Conservation (phyloP, 2,329 filamentous ascomycete species). For the Arthrobotrys musiformis region DNA sequence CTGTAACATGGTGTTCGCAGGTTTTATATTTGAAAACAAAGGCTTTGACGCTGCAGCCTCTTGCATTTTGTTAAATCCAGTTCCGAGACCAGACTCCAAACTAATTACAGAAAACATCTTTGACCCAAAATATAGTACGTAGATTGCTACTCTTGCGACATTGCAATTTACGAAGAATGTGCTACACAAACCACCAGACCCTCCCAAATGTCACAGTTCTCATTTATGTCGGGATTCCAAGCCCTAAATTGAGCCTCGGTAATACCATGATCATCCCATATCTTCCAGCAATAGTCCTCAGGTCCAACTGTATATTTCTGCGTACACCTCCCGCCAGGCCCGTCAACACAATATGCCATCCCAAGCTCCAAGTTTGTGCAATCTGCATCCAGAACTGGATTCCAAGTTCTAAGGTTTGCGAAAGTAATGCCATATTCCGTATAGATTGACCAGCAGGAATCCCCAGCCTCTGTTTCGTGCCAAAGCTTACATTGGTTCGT, state of each 20-base stretch:
- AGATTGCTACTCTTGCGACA: background rate
- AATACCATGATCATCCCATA: constrained; percentile 14
- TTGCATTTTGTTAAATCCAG: no score
- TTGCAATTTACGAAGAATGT: background rate
- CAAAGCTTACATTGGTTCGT: constrained; percentile 1
- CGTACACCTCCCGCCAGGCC: background rate
- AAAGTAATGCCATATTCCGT: background rate
- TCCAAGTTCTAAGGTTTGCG: background rate
- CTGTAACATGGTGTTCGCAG: no score
- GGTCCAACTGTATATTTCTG: constrained; percentile 7
- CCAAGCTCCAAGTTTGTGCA: constrained; percentile 13
- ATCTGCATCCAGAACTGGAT: constrained; percentile 2
- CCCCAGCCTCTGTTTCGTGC: background rate
- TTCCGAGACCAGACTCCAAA: no score
- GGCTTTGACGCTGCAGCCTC: no score
- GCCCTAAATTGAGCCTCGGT: constrained; percentile 15
- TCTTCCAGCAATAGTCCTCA: constrained; percentile 28
- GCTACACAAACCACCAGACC: constrained; percentile 2
- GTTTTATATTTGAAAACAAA: no score
- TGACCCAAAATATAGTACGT: background rate
- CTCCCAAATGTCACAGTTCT: constrained; percentile 11
- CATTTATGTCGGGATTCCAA: background rate
- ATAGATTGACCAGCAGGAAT: background rate
- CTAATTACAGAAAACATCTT: background rate
- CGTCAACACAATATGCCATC: constrained; percentile 9